A percentile compares a stretch with the other conserved stretches of the same genome.
Evolutionary conservation across 192 early-diverging fungal species (phyloP).

Genomic region (Dimargaris cristalligena): DNA sequence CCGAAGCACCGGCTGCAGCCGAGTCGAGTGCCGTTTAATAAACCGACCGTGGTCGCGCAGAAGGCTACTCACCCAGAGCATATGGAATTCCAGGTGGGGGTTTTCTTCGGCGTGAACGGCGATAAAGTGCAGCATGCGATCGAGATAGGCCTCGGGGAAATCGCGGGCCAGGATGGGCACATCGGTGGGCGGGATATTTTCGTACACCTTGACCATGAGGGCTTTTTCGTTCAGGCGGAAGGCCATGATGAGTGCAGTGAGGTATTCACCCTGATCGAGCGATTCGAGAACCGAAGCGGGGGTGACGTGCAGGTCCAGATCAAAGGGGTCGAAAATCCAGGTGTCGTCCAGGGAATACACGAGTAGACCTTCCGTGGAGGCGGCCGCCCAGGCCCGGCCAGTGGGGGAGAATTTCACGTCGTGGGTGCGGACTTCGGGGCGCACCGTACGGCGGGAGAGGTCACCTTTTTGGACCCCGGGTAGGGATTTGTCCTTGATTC

Average conservation of each 20-base stretch:
- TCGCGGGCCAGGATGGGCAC: conserved; percentile 60
- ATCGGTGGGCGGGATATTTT: conserved; percentile 58
- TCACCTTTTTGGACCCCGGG: conserved; percentile 84
- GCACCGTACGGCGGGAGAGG: conserved; percentile 54
- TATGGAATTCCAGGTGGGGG: conserved; percentile 73
- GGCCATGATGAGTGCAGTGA: conserved; percentile 77
- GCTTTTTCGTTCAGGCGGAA: conserved; percentile 80
- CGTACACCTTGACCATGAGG: conserved; percentile 62
- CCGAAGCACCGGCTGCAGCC: conserved; percentile 56
- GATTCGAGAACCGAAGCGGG: conserved; percentile 66
- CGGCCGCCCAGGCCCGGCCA: conserved; percentile 86
- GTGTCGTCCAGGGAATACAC: conserved; percentile 91
- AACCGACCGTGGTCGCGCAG: conserved; percentile 62
- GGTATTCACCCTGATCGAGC: conserved; percentile 54
- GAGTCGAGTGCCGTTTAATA: conserved; percentile 42
- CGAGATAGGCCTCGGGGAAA: conserved; percentile 74
- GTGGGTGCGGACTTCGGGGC: conserved; percentile 68
- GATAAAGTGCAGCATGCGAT: conserved; percentile 69
- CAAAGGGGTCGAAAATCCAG: conserved; percentile 92
- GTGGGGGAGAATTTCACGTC: conserved; percentile 86
- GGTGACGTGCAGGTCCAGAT: conserved; percentile 92
- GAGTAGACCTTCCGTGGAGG: conserved; percentile 86
- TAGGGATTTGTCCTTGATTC: conserved; percentile 43
- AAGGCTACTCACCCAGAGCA: conserved; percentile 65
- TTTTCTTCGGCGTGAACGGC: conserved; percentile 59